phyloP scores from a whole-genome alignment of 2,329 filamentous ascomycete species.

The Trichoderma citrinoviride region DNA sequence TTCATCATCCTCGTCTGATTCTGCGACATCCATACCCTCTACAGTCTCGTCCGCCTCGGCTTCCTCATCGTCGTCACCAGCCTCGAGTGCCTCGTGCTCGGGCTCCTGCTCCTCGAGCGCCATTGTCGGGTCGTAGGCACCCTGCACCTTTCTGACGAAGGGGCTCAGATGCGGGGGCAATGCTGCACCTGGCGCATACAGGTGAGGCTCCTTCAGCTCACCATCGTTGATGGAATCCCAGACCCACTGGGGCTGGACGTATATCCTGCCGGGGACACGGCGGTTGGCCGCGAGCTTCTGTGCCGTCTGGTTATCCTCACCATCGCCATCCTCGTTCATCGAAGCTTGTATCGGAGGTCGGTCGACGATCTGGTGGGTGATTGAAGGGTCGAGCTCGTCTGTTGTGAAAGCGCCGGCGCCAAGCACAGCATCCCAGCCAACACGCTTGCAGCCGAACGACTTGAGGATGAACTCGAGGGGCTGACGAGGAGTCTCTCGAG shows the following conservation, averaged over 20 bases:
- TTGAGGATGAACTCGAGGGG: slow-evolving; percentile 90
- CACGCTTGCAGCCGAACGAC: slow-evolving; percentile 90
- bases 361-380: slow-evolving; percentile 96
- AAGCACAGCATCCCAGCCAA: slow-evolving; percentile 90
- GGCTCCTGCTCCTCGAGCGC: slow-evolving; percentile 84
- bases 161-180: slow-evolving; percentile 93
- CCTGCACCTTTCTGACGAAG: slow-evolving; percentile 84
- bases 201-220: slow-evolving; percentile 78
- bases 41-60: slow-evolving; percentile 47
- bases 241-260: slow-evolving; percentile 96
- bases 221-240: slow-evolving; percentile 97
- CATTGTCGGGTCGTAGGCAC: slow-evolving; percentile 86
- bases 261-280: slow-evolving; percentile 85
- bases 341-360: slow-evolving; percentile 70
- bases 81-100: slow-evolving; percentile 76
- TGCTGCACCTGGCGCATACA: slow-evolving; percentile 85
- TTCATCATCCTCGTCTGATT: slow-evolving; percentile 52
- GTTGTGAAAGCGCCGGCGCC: slow-evolving; percentile 91
- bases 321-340: slow-evolving; percentile 48
- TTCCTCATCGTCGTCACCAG: slow-evolving; percentile 56
- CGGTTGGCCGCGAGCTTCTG: slow-evolving; percentile 60
- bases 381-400: slow-evolving; percentile 79
- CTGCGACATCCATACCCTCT: slow-evolving; percentile 50
- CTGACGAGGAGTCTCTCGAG: slow-evolving; percentile 86
- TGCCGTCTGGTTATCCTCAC: slow-evolving; percentile 60